A percentile compares a stretch with the other conserved stretches of the same genome.
Evolutionary conservation across 805 yeast species (phyloP).

Genomic region (Wickerhamomyces alni): DNA sequence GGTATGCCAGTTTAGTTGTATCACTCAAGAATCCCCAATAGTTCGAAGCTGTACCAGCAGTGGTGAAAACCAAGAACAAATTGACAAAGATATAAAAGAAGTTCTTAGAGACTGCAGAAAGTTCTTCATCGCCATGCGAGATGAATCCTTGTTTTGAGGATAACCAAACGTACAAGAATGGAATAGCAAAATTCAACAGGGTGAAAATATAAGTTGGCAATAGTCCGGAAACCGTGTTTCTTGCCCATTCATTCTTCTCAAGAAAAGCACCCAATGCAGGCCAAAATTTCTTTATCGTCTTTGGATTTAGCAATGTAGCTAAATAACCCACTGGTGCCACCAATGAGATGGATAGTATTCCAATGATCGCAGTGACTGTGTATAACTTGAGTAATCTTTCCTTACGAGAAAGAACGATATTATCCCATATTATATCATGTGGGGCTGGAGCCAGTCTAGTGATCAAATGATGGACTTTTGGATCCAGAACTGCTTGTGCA

Average conservation of each 20-base stretch:
- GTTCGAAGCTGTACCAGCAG: slow-evolving; percentile 86
- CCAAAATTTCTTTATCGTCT: slow-evolving; percentile 74
- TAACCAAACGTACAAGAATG: slow-evolving; percentile 79
- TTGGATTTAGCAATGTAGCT: slow-evolving; percentile 74
- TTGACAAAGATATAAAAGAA: slow-evolving; percentile 93
- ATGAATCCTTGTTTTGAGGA: slow-evolving; percentile 84
- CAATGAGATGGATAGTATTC: slow-evolving; percentile 63
- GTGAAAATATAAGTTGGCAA: slow-evolving; percentile 91
- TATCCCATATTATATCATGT: slow-evolving; percentile 90
- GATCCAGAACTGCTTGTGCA: slow-evolving; percentile 92
- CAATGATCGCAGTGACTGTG: slow-evolving; percentile 59
- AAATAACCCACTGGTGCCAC: slow-evolving; percentile 80
- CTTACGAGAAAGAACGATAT: slow-evolving; percentile 70
- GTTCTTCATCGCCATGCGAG: slow-evolving; percentile 88
- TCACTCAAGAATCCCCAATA: slow-evolving; percentile 79
- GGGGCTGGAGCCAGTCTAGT: slow-evolving; percentile 93
- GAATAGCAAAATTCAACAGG: slow-evolving; percentile 72
- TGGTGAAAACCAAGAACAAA: slow-evolving; percentile 86
- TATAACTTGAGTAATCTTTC: slow-evolving; percentile 65
- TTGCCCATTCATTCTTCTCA: slow-evolving; percentile 62
- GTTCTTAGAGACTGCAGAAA: slow-evolving; percentile 85
- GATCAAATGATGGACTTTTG: slow-evolving; percentile 75
- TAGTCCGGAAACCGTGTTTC: slow-evolving; percentile 77
- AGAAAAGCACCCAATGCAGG: slow-evolving; percentile 73
- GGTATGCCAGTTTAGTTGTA: slow-evolving; percentile 82